phyloP scores from a whole-genome alignment of 2,329 filamentous ascomycete genomes.

The Trichoderma polysporum region DNA sequence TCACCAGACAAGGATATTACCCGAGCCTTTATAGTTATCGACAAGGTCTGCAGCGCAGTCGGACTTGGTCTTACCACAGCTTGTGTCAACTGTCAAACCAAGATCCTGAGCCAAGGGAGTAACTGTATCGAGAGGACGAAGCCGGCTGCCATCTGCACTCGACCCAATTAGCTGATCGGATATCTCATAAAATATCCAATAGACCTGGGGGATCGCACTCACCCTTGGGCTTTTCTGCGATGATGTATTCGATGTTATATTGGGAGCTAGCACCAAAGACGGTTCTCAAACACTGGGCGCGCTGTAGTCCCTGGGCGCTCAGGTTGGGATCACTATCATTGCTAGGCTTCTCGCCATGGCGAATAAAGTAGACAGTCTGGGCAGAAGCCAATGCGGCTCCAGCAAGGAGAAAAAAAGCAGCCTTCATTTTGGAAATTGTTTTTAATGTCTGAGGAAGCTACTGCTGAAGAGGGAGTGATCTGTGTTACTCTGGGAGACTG shows the following conservation, averaged over 20 bases:
- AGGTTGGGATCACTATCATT: slow-evolving; percentile 47
- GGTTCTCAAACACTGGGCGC: slow-evolving; percentile 57
- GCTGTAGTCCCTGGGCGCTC: slow-evolving; percentile 49
- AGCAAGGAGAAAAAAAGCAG: background rate
- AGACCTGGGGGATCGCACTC: slow-evolving; percentile 31
- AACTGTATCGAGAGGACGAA: slow-evolving; percentile 58
- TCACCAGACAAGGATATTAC: slow-evolving; percentile 59
- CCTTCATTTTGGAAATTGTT: slow-evolving; percentile 9
- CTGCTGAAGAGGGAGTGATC: background rate
- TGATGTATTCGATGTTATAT: slow-evolving; percentile 59
- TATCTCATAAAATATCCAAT: background rate
- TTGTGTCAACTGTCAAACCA: slow-evolving; percentile 53
- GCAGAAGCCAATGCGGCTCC: slow-evolving; percentile 24
- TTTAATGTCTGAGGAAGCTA: background rate
- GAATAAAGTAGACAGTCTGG: slow-evolving; percentile 59
- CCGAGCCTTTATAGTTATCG: slow-evolving; percentile 45
- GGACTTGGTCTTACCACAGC: slow-evolving; percentile 55
- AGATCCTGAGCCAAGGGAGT: slow-evolving; percentile 55
- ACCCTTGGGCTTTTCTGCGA: slow-evolving; percentile 54
- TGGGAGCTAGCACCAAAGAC: slow-evolving; percentile 53
- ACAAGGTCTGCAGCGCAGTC: slow-evolving; percentile 54
- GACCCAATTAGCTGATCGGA: background rate
- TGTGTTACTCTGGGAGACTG: background rate
- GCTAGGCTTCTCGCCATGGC: slow-evolving; percentile 63
- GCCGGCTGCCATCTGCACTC: slow-evolving; percentile 47